phyloP scores from a whole-genome alignment of 768 basidiomycete genomes.

The Leccinellum albellum region DNA sequence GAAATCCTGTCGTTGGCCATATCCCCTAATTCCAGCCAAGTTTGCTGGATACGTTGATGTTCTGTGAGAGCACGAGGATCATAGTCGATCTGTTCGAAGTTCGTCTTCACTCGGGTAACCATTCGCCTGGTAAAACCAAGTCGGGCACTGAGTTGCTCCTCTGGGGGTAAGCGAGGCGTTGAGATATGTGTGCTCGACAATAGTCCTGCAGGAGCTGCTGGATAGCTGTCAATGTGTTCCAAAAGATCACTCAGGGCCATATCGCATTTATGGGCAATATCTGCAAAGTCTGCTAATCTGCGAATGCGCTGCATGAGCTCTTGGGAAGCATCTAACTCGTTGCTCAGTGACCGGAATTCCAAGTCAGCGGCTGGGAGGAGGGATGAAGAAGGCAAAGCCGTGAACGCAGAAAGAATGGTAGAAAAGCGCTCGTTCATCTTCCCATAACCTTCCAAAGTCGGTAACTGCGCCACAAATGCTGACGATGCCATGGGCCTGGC shows the following conservation, averaged over 20 bases:
- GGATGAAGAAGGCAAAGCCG: constrained; percentile 42
- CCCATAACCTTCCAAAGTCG: constrained; percentile 45
- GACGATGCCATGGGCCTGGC: constrained; percentile 40
- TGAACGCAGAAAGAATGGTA: constrained; percentile 42
- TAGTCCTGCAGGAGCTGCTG: constrained; percentile 50
- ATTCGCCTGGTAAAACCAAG: constrained; percentile 57
- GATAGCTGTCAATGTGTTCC: constrained; percentile 84
- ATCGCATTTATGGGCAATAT: constrained; percentile 57
- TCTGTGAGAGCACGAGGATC: constrained; percentile 64
- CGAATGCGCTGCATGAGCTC: constrained; percentile 49
- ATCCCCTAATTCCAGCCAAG: constrained; percentile 76
- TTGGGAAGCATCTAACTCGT: constrained; percentile 53
- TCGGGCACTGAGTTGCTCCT: constrained; percentile 63
- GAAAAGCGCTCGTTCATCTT: constrained; percentile 47
- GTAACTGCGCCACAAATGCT: constrained; percentile 42
- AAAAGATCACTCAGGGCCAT: constrained; percentile 77
- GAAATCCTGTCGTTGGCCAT: constrained; percentile 70
- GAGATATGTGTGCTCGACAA: constrained; percentile 50
- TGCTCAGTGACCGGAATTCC: constrained; percentile 60
- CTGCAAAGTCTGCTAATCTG: constrained; percentile 51
- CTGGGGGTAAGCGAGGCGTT: constrained; percentile 44
- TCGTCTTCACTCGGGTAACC: constrained; percentile 45
- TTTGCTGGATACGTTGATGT: constrained; percentile 64
- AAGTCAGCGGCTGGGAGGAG: constrained; percentile 42
- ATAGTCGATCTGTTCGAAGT: constrained; percentile 41